A percentile compares a stretch with the other conserved stretches of the same genome.
phyloP scores from a whole-genome alignment of 2,329 filamentous ascomycete species.

The Nothophoma quercina region DNA sequence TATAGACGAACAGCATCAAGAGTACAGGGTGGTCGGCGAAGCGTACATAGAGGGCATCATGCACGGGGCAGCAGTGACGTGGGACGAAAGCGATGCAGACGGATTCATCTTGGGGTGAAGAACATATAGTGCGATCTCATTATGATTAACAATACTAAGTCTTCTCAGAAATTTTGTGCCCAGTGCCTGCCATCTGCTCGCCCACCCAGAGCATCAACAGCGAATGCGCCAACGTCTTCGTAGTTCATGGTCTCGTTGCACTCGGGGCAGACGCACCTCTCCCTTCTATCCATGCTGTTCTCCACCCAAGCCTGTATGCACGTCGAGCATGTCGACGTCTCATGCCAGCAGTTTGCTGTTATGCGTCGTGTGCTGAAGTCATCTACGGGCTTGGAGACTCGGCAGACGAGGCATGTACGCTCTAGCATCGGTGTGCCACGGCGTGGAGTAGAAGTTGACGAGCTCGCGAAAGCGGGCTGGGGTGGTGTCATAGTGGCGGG shows the following conservation, averaged over 20 bases:
- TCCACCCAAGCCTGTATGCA: constrained; percentile 40
- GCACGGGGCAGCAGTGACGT: constrained; percentile 23
- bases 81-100: constrained; percentile 15
- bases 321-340: constrained; percentile 35
- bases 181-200: constrained; percentile 16
- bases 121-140: constrained; percentile 8
- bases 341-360: constrained; percentile 37
- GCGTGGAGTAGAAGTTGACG: constrained; percentile 14
- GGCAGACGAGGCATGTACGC: constrained; percentile 40
- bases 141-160: constrained; percentile 15
- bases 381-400: constrained; percentile 25
- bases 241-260: constrained; percentile 36
- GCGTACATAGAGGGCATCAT: constrained; percentile 27
- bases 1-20: constrained; percentile 9
- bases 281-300: constrained; percentile 27
- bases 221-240: constrained; percentile 37
- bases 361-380: constrained; percentile 34
- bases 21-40: constrained; percentile 26
- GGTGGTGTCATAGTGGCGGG: constrained; percentile 7
- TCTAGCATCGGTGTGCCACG: constrained; percentile 28
- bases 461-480: constrained; percentile 11
- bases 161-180: neutral
- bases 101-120: constrained; percentile 22
- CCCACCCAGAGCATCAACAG: constrained; percentile 20
- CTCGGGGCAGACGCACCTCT: constrained; percentile 39